These are phyloP conservation scores for Xerocomus potaroensis DNA, from an alignment of 768 basidiomycete species.

Conservation along the genomic window DNA sequence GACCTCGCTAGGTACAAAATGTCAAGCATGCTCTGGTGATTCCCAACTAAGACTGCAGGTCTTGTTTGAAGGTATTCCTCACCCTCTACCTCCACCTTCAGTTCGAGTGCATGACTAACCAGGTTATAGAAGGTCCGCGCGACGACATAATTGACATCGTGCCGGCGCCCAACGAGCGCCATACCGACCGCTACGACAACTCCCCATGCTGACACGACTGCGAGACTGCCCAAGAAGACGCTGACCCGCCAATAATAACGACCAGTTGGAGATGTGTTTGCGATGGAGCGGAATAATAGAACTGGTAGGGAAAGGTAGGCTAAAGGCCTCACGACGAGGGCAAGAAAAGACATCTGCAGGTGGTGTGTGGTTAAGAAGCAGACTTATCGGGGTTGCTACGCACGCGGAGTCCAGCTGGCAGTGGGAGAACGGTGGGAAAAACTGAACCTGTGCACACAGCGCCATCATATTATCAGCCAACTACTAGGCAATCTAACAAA, in stretches of 20 bases:
- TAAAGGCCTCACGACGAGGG: conserved; percentile 59
- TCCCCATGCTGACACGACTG: conserved; percentile 68
- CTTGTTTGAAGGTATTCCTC: conserved; percentile 70
- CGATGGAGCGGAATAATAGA: conserved; percentile 58
- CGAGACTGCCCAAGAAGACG: conserved; percentile 70
- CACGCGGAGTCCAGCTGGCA: conserved; percentile 26
- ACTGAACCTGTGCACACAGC: conserved; percentile 1
- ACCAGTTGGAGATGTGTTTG: conserved; percentile 49
- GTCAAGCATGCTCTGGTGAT: conserved; percentile 94
- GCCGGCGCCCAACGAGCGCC: conserved; percentile 61
- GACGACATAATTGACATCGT: conserved; percentile 78
- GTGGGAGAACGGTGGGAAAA: conserved; percentile 31
- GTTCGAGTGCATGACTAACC: conserved; percentile 57
- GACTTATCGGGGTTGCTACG: conserved; percentile 12
- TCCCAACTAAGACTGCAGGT: conserved; percentile 76
- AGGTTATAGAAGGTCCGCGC: conserved; percentile 79
- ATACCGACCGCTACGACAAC: conserved; percentile 63
- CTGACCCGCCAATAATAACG: conserved; percentile 71
- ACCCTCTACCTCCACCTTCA: conserved; percentile 78
- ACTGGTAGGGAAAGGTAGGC: conserved; percentile 75
- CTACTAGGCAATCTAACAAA: too few species aligned
- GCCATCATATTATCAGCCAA: neutral
- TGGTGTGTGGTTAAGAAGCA: conserved; percentile 10
- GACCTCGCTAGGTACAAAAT: conserved; percentile 78
- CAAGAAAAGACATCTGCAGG: conserved; percentile 57